Evolutionary conservation across 192 early-diverging fungal species (phyloP).

Genomic region (Mortierella antarctica): DNA sequence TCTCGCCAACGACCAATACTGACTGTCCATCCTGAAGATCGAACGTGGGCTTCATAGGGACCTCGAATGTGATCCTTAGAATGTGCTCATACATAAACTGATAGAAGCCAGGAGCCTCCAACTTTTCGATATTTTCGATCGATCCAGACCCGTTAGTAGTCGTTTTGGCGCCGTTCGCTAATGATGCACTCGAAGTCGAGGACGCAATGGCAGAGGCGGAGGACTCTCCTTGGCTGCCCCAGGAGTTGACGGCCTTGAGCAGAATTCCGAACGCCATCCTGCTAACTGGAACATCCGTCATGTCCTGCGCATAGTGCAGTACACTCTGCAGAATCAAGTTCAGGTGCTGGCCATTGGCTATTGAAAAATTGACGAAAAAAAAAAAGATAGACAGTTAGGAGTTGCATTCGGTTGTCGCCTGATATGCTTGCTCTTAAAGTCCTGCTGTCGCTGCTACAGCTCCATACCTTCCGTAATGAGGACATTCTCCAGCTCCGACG

Average conservation of each 20-base stretch:
- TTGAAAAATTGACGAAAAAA: background rate
- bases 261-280: constrained; percentile 78
- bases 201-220: constrained; percentile 1
- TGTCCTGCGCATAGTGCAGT: constrained; percentile 71
- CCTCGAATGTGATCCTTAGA: constrained; percentile 80
- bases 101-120: constrained; percentile 70
- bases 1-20: constrained; percentile 71
- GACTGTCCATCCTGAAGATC: constrained; percentile 81
- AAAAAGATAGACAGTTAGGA: background rate
- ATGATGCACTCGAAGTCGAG: background rate
- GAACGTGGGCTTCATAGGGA: constrained; percentile 80
- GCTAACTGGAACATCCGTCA: constrained; percentile 67
- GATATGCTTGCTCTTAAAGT: background rate
- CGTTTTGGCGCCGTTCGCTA: constrained; percentile 19
- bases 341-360: constrained; percentile 72
- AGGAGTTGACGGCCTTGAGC: constrained; percentile 71
- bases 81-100: constrained; percentile 83
- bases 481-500: constrained; percentile 79
- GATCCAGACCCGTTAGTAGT: constrained; percentile 19
- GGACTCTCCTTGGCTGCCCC: constrained; percentile 59
- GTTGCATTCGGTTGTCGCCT: background rate
- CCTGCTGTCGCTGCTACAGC: background rate
- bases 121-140: constrained; percentile 24
- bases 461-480: constrained; percentile 77
- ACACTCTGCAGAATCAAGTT: constrained; percentile 73